A percentile compares a stretch with the other conserved stretches of the same genome.
phyloP scores from a whole-genome alignment of 192 early-diverging fungal genomes.

The Lobosporangium transversale region DNA sequence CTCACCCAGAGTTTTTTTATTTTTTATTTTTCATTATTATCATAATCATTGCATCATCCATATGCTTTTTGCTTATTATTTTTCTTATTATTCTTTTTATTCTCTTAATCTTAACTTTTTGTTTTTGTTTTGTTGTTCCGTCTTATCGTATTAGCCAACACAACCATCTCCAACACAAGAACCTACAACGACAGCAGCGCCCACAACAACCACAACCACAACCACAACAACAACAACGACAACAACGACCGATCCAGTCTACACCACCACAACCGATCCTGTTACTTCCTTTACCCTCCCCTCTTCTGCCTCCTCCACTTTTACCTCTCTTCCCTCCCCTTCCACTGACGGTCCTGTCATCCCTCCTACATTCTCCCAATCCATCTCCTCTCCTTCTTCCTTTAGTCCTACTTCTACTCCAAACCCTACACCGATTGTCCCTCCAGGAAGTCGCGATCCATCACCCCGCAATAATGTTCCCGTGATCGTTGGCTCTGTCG shows the following conservation, averaged over 20 bases:
- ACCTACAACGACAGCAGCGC: not conserved
- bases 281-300: not conserved
- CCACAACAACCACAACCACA: not conserved
- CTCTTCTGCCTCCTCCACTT: not conserved
- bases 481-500: conserved; percentile 36
- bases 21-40: no score
- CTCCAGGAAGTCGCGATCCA: not conserved
- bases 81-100: no score
- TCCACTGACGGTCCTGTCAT: not conserved
- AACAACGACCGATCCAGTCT: not conserved
- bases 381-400: not conserved
- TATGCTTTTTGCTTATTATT: no score
- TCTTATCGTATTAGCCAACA: no score
- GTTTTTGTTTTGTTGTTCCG: no score
- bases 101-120: no score
- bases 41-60: no score
- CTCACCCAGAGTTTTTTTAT: no score
- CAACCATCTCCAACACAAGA: not conserved
- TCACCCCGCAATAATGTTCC: conserved; percentile 40
- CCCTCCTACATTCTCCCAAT: not conserved
- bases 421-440: not conserved
- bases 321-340: not conserved
- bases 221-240: conserved; percentile 2
- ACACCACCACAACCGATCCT: not conserved
- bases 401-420: not conserved